These are phyloP conservation scores for Suhomyces sp. DNA, from an alignment of 805 yeast genomes.

Conservation along the genomic window DNA sequence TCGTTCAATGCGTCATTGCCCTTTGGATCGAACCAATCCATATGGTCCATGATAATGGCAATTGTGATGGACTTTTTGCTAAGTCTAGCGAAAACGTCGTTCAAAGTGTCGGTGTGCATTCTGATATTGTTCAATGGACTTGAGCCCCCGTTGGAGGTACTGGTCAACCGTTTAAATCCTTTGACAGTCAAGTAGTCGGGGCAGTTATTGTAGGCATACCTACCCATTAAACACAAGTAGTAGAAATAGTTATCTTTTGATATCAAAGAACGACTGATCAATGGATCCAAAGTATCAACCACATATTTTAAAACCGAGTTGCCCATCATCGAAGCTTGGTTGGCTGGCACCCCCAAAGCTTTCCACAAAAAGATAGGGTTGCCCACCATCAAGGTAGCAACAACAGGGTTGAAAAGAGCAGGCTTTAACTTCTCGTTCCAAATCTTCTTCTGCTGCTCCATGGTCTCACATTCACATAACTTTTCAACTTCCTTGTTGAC, in stretches of 20 bases:
- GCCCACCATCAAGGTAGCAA: constrained; percentile 67
- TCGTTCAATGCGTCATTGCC: constrained; percentile 65
- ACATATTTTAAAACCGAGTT: constrained; percentile 68
- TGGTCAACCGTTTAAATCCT: constrained; percentile 51
- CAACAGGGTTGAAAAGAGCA: constrained; percentile 65
- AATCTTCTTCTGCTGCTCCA: constrained; percentile 60
- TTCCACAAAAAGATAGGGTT: constrained; percentile 86
- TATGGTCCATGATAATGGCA: constrained; percentile 85
- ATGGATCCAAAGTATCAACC: constrained; percentile 75
- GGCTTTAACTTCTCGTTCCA: constrained; percentile 68
- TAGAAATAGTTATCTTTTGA: constrained; percentile 77
- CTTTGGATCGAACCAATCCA: constrained; percentile 83
- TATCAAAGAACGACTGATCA: constrained; percentile 59
- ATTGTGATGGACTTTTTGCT: constrained; percentile 62
- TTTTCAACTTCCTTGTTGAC: constrained; percentile 48
- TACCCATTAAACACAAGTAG: constrained; percentile 62
- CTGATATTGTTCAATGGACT: constrained; percentile 68
- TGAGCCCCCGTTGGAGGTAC: constrained; percentile 15
- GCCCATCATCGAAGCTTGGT: constrained; percentile 81
- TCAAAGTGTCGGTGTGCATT: constrained; percentile 75
- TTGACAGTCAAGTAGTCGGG: constrained; percentile 69
- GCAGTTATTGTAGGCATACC: constrained; percentile 60
- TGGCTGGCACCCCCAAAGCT: constrained; percentile 85
- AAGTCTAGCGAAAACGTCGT: constrained; percentile 69
- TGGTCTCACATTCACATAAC: constrained; percentile 54